Percentiles rank a stretch among this genome's conserved stretches.
These are phyloP conservation scores for Bruguiera gymnorhiza DNA, from an alignment of 345 rosid species.

Conservation along the genomic window DNA sequence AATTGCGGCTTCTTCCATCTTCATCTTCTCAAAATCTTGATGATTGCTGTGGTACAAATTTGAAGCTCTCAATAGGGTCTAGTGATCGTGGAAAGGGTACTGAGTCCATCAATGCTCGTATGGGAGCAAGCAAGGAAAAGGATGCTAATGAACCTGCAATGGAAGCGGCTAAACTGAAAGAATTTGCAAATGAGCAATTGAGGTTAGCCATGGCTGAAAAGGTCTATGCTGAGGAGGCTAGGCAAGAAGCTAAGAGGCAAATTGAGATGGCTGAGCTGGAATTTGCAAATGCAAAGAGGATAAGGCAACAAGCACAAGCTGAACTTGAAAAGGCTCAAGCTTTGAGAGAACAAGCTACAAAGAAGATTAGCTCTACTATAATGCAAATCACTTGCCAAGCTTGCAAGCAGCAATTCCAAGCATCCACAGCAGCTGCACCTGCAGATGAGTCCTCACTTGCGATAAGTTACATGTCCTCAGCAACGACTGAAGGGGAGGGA, in stretches of 20 bases:
- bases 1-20: slow-evolving; percentile 64
- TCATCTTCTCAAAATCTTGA: slow-evolving; percentile 36
- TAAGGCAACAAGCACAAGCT: slow-evolving; percentile 65
- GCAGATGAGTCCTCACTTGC: slow-evolving; percentile 74
- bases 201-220: slow-evolving; percentile 61
- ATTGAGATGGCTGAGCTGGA: slow-evolving; percentile 75
- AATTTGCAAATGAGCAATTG: slow-evolving; percentile 45
- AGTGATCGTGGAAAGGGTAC: slow-evolving; percentile 9
- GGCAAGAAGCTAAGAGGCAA: slow-evolving; percentile 64
- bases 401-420: slow-evolving; percentile 66
- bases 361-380: slow-evolving; percentile 55
- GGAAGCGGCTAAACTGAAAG: slow-evolving; percentile 45
- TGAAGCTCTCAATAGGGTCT: slow-evolving; percentile 68
- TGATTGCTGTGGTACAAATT: slow-evolving; percentile 35
- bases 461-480: slow-evolving; percentile 78
- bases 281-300: slow-evolving; percentile 62
- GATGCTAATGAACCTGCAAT: slow-evolving; percentile 12
- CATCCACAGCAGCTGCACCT: slow-evolving; percentile 25
- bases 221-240: slow-evolving; percentile 65
- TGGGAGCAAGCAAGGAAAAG: slow-evolving; percentile 18
- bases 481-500: slow-evolving; percentile 67
- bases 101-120: not conserved
- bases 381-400: slow-evolving; percentile 73
- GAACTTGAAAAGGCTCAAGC: slow-evolving; percentile 68
- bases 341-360: slow-evolving; percentile 64